These are phyloP conservation scores for Escallonia rubra DNA, from an alignment of 129 eudicot species.

Conservation along the genomic window DNA sequence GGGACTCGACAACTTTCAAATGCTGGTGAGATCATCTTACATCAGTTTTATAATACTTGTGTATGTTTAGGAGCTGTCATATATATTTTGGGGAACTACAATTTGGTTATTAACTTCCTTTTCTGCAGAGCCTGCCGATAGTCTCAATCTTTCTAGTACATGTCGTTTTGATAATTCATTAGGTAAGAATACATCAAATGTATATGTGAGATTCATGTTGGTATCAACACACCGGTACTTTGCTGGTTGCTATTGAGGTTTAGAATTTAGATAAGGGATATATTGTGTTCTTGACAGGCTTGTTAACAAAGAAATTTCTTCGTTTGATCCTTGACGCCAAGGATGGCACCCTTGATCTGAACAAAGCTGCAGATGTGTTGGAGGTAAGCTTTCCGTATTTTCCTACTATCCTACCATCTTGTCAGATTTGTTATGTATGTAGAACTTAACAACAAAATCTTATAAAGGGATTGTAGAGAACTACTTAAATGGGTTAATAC, in stretches of 20 bases:
- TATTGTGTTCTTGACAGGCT: slow-evolving; percentile 38
- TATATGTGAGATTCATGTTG: background rate
- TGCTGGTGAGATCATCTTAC: slow-evolving; percentile 30
- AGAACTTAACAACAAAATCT: too few relatives aligned
- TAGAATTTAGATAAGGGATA: slow-evolving; percentile 2
- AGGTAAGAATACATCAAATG: slow-evolving; percentile 35
- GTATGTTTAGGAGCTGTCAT: slow-evolving; percentile 3
- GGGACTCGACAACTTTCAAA: slow-evolving; percentile 25
- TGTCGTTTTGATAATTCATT: slow-evolving; percentile 78
- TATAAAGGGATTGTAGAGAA: too few relatives aligned
- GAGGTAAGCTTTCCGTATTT: slow-evolving; percentile 33
- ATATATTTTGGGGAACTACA: background rate
- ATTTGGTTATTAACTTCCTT: slow-evolving; percentile 3
- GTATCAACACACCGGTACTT: background rate
- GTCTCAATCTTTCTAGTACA: slow-evolving; percentile 20
- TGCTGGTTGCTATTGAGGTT: background rate
- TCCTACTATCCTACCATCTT: too few relatives aligned
- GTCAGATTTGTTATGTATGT: too few relatives aligned
- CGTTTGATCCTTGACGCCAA: slow-evolving; percentile 43
- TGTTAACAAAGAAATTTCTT: slow-evolving; percentile 71
- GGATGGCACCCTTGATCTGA: slow-evolving; percentile 68
- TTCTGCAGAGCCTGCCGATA: slow-evolving; percentile 43
- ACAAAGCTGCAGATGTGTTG: slow-evolving; percentile 54
- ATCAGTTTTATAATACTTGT: slow-evolving; percentile 3
- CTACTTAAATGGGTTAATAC: too few relatives aligned